Evolutionary conservation across 495 filamentous ascomycete species (phyloP), one percentile per base, ranked within the genome.

Genomic region (Trichocladium uniseriatum): DNA sequence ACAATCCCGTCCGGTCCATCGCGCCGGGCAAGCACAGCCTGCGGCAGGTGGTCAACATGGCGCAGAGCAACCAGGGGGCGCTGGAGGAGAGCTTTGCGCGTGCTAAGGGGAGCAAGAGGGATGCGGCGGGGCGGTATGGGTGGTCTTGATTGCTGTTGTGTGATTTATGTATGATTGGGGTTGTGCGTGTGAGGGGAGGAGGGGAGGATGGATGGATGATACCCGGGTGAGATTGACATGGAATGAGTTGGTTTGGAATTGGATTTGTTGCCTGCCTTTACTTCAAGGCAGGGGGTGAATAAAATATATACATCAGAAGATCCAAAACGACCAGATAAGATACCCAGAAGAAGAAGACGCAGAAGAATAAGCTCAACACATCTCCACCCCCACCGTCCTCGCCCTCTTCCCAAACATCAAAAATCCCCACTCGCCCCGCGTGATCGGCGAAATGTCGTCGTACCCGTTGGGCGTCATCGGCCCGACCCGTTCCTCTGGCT

Each of bases 21-120:
- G 81, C 83, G n/a, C 81, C 87, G 1, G 89, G 87, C 41, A 94
- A 95, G 68, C 87, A 94, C 64, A 87, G 78, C 41, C 71, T 96
- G 61, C 81, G 84, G 57, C 88, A 94, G 69, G 70, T 96, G 63
- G 84, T 96, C 56, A 87, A 79, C 67, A 83, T 81, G 49, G 89
- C 82, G 15, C 81, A 76, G 55, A 82, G 66, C 45, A 87, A 96
- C 69, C 81, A 80, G 64, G 84, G 87, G 5, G 86, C 87, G 6
- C 67, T 96, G 60, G 88, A 95, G 64, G 89, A 96, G 63, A 85
- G 81, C 60, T 96, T 94, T 70, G 86, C 87, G 5, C 67, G 76
- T n/a, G 51, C 87, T 82, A 15, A 75, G 74, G 60, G 77, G 77
- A 59, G 89, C 87, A 60, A 79, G 84, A 63, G 75, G 51, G 88